Percentiles rank a stretch among this genome's conserved stretches.
These are phyloP conservation scores for Chamaecyparis obtusa DNA, from an alignment of 75 land plant genomes.

Conservation along the genomic window DNA sequence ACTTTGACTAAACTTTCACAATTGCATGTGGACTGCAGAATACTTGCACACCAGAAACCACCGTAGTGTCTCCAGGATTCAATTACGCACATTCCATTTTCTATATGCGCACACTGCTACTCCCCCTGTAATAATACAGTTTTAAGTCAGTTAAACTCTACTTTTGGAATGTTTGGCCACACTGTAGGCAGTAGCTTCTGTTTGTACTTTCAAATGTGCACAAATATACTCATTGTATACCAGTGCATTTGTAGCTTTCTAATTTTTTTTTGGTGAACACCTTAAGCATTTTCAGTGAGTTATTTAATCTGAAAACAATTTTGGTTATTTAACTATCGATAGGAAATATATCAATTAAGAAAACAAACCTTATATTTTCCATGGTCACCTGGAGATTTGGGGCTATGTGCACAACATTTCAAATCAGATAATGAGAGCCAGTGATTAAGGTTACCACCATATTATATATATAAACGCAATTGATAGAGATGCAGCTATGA, in stretches of 20 bases:
- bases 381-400: too few species aligned
- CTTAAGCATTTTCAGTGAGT: background rate
- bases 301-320: background rate
- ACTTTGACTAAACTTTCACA: background rate
- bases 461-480: too few species aligned
- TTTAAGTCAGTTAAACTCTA: too few species aligned
- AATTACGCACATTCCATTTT: background rate
- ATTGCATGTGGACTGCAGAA: background rate
- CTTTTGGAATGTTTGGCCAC: background rate
- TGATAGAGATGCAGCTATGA: too few species aligned
- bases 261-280: background rate
- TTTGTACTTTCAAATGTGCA: background rate
- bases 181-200: background rate
- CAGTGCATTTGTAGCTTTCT: background rate
- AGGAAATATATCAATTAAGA: background rate
- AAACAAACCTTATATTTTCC: background rate
- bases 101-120: background rate
- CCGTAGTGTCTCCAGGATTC: background rate
- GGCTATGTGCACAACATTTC: too few species aligned
- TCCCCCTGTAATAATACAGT: too few species aligned
- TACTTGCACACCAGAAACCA: background rate
- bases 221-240: background rate
- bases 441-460: too few species aligned
- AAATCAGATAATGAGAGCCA: too few species aligned
- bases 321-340: background rate